Evolutionary conservation across 2,329 filamentous ascomycete species (phyloP), one percentile per base, ranked within the genome.

Genomic region (Ilyonectria sp.): DNA sequence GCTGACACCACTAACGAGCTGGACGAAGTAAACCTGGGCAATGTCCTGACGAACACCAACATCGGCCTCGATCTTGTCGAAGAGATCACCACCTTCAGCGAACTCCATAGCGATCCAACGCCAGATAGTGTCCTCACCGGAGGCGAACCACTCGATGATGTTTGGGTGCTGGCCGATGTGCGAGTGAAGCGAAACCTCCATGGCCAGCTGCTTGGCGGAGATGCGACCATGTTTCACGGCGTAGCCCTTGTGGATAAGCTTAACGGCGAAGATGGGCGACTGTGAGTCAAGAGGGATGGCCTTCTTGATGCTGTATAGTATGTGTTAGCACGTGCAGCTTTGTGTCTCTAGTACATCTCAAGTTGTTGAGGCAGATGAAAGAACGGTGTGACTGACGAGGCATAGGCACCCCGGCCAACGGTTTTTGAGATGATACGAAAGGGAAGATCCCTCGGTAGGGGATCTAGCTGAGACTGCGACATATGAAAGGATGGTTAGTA

Each of bases 61-160:
- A 80, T 99, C 96, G 19, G 96, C 95, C 83, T 99, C 97, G 75
- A 99, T 98, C 85, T 99, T 99, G 89, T 99, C 96, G 80, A 99
- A 99, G 8, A 99, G 86, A 79, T 99, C 96, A 11, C 96, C 96
- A 47, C 96, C 96, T 75, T 97, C 94, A 52, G 96, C 96, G 73
- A 94, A 92, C 81, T 99, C 96, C 94, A 99, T 98, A 44, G 95
- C 95, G 74, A 99, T 97, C 96, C 96, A 99, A 74, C 93, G 90
- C 95, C 96, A 99, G 19, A 91, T 83, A 0, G 86, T 77, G 79
- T 99, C 95, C 80, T 98, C 94, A 61, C 94, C 95, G 2, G 92
- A 93, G 47, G 92, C 91, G 75, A 97, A 94, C 87, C 94, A 98
- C 78, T 94, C 92, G 76, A 99, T 98, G 71, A 99, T 92, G 80